Conservation (phyloP, 169 alveolate species). For the Babesia sp. region DNA sequence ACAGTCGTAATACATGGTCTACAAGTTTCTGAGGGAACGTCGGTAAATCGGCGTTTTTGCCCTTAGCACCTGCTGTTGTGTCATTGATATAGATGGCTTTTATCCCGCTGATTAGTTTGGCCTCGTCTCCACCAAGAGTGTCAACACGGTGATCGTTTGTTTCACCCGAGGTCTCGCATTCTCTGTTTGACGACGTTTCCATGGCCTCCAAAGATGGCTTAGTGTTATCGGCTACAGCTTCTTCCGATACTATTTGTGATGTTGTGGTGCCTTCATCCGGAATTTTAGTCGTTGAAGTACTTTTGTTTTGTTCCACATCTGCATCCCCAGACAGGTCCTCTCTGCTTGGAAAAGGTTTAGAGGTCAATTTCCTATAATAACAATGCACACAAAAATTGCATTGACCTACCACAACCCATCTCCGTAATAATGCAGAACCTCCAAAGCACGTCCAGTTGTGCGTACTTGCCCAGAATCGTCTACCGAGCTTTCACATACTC, state of each 20-base stretch:
- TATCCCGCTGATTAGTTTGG: too few species aligned
- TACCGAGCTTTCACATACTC: constrained; percentile 15
- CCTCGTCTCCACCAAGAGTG: neutral
- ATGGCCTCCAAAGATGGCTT: neutral
- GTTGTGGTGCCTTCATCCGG: too few species aligned
- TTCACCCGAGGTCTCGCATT: neutral
- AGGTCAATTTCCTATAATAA: constrained; percentile 1
- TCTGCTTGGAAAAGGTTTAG: constrained; percentile 17
- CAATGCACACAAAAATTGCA: neutral
- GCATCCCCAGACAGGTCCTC: neutral
- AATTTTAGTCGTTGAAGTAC: neutral
- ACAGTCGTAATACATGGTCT: constrained; percentile 37
- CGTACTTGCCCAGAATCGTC: constrained; percentile 55
- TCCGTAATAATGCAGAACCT: constrained; percentile 32
- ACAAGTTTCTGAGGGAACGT: constrained; percentile 38
- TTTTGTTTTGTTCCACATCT: neutral
- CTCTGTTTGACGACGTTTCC: neutral
- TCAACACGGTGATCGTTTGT: neutral
- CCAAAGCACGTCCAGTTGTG: constrained; percentile 57
- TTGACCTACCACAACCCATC: constrained; percentile 27
- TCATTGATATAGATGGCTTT: too few species aligned
- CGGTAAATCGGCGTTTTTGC: neutral
- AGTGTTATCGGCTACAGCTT: neutral
- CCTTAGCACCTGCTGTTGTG: neutral
- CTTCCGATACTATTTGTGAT: too few species aligned